These are phyloP conservation scores for Phytophthora chlamydospora DNA, from an alignment of 352 stramenopile species.

Conservation along the genomic window DNA sequence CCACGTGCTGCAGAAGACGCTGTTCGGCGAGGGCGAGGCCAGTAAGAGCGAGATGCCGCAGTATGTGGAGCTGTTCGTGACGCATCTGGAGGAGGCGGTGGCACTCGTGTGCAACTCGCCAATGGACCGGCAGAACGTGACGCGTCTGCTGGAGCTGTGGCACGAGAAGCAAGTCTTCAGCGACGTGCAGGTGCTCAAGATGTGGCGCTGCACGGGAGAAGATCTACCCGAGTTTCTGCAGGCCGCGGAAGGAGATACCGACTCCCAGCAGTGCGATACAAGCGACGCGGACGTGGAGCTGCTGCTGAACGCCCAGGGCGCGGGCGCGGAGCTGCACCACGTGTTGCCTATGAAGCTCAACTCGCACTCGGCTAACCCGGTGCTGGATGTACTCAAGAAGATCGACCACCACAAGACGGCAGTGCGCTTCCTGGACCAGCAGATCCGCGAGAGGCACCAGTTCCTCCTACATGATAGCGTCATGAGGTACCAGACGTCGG, in stretches of 20 bases:
- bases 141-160: constrained; percentile 76
- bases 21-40: constrained; percentile 38
- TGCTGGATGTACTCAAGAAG: constrained; percentile 79
- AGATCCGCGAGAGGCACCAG: constrained; percentile 65
- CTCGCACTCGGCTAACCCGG: constrained; percentile 72
- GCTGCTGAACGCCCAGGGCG: constrained; percentile 40
- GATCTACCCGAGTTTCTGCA: constrained; percentile 64
- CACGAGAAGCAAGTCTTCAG: constrained; percentile 74
- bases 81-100: constrained; percentile 73
- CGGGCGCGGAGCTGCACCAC: constrained; percentile 40
- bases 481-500: constrained; percentile 52
- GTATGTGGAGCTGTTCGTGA: constrained; percentile 42
- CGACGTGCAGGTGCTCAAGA: constrained; percentile 61
- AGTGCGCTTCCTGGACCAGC: constrained; percentile 67
- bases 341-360: constrained; percentile 81
- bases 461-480: constrained; percentile 55
- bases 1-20: constrained; percentile 81
- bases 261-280: constrained; percentile 6
- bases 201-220: constrained; percentile 84
- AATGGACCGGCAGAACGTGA: constrained; percentile 81
- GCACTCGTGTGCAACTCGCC: constrained; percentile 86
- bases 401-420: constrained; percentile 80
- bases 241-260: constrained; percentile 19
- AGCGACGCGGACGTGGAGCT: constrained; percentile 21
- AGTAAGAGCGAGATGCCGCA: constrained; percentile 12